phyloP scores from a whole-genome alignment of 169 alveolate genomes.

The Theileria equi region DNA sequence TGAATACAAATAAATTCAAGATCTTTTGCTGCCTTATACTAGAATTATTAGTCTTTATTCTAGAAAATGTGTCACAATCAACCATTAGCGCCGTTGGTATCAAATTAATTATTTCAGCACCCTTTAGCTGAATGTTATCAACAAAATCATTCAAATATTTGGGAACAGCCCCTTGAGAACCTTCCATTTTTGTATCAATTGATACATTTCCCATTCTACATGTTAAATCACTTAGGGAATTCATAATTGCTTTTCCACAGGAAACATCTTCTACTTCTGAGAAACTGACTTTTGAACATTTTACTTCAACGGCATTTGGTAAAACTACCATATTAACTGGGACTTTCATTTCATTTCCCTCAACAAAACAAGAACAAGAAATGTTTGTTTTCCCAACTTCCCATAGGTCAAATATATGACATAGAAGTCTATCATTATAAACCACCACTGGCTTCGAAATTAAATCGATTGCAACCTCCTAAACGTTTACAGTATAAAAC shows the following conservation, averaged over 20 bases:
- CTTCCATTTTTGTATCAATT: background rate
- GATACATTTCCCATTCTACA: background rate
- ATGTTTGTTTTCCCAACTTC: slow-evolving; percentile 36
- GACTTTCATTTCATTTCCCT: slow-evolving; percentile 11
- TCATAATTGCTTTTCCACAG: background rate
- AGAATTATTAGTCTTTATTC: slow-evolving; percentile 3
- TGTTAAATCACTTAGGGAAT: background rate
- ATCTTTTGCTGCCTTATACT: background rate
- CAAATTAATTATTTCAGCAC: slow-evolving; percentile 32
- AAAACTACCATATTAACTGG: slow-evolving; percentile 39
- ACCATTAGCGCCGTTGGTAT: slow-evolving; percentile 30
- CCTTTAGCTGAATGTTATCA: slow-evolving; percentile 35
- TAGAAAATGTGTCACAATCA: slow-evolving; percentile 20
- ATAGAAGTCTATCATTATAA: slow-evolving; percentile 1
- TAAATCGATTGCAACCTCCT: slow-evolving; percentile 12
- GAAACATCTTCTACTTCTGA: too few relatives aligned
- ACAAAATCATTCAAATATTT: slow-evolving; percentile 30
- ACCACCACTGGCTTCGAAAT: slow-evolving; percentile 12
- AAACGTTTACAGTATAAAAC: background rate
- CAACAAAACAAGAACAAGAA: slow-evolving; percentile 41
- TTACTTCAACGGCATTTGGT: slow-evolving; percentile 40
- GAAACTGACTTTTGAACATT: slow-evolving; percentile 13
- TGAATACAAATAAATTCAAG: slow-evolving; percentile 11
- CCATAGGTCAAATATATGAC: slow-evolving; percentile 61
- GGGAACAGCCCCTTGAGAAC: too few relatives aligned